phyloP scores from a whole-genome alignment of 345 rosid genomes.

The Heritiera littoralis region DNA sequence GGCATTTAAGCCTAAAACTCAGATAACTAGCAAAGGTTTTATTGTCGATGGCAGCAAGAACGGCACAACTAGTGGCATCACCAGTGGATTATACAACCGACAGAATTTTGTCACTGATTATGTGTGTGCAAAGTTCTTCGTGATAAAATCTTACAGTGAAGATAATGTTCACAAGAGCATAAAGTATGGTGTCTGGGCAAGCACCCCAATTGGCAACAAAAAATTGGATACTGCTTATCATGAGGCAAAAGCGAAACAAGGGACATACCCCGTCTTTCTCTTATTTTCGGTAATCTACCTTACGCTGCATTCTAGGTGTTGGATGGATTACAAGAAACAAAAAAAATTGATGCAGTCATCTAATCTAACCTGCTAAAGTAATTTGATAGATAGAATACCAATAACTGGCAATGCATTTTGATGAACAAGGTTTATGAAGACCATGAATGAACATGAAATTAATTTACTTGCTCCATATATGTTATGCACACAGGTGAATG shows the following conservation, averaged over 20 bases:
- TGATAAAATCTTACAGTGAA: slow-evolving; percentile 89
- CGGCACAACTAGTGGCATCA: slow-evolving; percentile 28
- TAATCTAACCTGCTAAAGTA: background rate
- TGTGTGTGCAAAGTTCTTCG: slow-evolving; percentile 69
- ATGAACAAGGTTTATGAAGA: slow-evolving; percentile 16
- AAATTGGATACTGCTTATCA: slow-evolving; percentile 77
- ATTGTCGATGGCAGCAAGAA: slow-evolving; percentile 29
- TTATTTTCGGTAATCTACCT: slow-evolving; percentile 65
- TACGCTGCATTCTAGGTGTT: slow-evolving; percentile 17
- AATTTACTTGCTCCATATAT: background rate
- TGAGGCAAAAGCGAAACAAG: slow-evolving; percentile 62
- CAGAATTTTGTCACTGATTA: slow-evolving; percentile 52
- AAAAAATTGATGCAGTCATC: background rate
- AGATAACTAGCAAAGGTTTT: slow-evolving; percentile 25
- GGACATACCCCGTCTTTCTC: slow-evolving; percentile 62
- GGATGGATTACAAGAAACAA: background rate
- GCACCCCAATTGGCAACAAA: slow-evolving; percentile 82
- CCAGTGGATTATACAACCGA: slow-evolving; percentile 32
- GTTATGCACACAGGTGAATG: slow-evolving; percentile 59
- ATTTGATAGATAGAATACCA: background rate
- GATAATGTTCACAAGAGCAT: slow-evolving; percentile 91
- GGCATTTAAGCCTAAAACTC: slow-evolving; percentile 50
- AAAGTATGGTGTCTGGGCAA: slow-evolving; percentile 89
- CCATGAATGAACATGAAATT: background rate
- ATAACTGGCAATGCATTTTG: background rate